phyloP scores from a whole-genome alignment of 768 basidiomycete species.

The Hebeloma cylindrosporum region DNA sequence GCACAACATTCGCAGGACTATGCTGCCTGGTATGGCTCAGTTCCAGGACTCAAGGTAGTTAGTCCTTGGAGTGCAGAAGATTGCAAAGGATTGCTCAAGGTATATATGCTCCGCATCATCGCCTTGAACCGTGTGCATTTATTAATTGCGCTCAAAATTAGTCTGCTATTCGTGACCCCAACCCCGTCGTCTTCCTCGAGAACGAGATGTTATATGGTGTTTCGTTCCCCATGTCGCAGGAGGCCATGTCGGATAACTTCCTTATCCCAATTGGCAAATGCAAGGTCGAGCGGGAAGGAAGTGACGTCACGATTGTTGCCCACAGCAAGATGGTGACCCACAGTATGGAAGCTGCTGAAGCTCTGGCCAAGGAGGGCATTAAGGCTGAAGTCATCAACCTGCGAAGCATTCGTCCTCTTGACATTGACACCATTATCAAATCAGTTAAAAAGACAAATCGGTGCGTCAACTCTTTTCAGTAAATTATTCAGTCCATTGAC shows the following conservation, averaged over 20 bases:
- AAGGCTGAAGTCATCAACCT: constrained; percentile 98
- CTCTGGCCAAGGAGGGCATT: constrained; percentile 93
- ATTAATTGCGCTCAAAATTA: constrained; percentile 28
- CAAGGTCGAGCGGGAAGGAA: constrained; percentile 92
- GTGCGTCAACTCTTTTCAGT: constrained; percentile 37
- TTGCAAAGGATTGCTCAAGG: constrained; percentile 97
- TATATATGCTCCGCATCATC: constrained; percentile 25
- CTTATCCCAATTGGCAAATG: constrained; percentile 95
- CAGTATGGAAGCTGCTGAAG: constrained; percentile 91
- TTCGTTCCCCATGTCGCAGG: constrained; percentile 92
- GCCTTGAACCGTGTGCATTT: neutral
- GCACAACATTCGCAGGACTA: constrained; percentile 99
- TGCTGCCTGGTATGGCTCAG: constrained; percentile 88
- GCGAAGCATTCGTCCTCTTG: constrained; percentile 91
- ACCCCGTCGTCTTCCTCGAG: constrained; percentile 97
- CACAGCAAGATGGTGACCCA: constrained; percentile 99
- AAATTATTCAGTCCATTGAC: neutral
- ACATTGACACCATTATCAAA: constrained; percentile 95
- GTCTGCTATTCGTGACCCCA: constrained; percentile 97
- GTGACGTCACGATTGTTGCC: constrained; percentile 93
- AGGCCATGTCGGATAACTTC: constrained; percentile 95
- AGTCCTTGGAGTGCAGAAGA: constrained; percentile 99
- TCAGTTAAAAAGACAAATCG: constrained; percentile 99
- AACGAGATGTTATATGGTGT: constrained; percentile 99
- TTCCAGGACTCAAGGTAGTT: constrained; percentile 97